Evolutionary conservation across 441 rosid genomes (phyloP), one percentile per base, ranked within the genome.

Genomic region (Biscutella laevigata): DNA sequence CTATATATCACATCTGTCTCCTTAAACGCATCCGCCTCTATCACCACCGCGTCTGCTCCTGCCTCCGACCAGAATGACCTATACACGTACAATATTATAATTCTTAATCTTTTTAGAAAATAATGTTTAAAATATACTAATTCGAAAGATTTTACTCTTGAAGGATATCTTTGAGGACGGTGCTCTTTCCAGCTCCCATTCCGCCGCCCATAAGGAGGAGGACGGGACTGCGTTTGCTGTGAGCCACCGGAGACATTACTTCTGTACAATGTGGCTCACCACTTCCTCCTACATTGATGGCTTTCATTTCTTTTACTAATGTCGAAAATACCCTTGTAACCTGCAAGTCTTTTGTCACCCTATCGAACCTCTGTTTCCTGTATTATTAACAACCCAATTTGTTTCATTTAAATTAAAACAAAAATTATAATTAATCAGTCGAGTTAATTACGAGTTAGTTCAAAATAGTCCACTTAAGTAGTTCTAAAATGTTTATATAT

Each of bases 181-280:
- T 90, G 83, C 96, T 90, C 62, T 87, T 90, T 59, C 98, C 96
- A 4, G 90, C 95, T 0, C 98, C 98, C 96, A 87, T 87, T 11
- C 98, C 98, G 0, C 98, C 98, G 10, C 98, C 98, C 98, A 90
- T 79, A 20, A 87, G 75, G 35, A 90, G 75, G 30, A 90, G 83
- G 21, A 87, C 88, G 3, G 98, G 96, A 48, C 98, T 84, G 1
- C 98, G 73, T 57, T 81, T 68, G 19, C 69, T 68, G 12, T 73
- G 84, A 33, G 84, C 84, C 53, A 74, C 72, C 4, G 96, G 98
- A 11, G 68, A 80, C 98, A 90, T 86, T 11, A 87, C 81, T 9
- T 87, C 90, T 0, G 71, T 72, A 47, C 76, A 71, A 0, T 59
- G 51, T 0, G 74, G 53, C 25, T 74, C 86, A 1, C 61, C 68